A percentile compares a stretch with the other conserved stretches of the same genome.
phyloP scores from a whole-genome alignment of 495 filamentous ascomycete genomes.

The Xylaria cubensis region DNA sequence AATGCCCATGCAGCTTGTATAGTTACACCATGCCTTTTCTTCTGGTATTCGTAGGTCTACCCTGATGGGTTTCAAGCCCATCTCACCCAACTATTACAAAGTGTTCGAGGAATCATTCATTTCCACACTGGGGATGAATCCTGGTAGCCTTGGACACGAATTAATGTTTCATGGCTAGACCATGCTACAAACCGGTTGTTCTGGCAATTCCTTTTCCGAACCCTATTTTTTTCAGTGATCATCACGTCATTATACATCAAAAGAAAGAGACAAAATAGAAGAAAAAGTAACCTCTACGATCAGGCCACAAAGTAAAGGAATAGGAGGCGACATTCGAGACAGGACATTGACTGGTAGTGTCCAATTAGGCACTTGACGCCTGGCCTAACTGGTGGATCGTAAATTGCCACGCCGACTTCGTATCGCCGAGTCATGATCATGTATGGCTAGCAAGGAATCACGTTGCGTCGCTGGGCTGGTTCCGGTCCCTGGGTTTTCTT shows the following conservation, averaged over 20 bases:
- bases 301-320: neutral
- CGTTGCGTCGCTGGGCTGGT: slow-evolving; percentile 41
- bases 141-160: slow-evolving; percentile 1
- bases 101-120: neutral
- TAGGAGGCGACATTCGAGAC: neutral
- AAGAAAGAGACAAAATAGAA: slow-evolving; percentile 19
- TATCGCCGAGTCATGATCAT: neutral
- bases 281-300: neutral
- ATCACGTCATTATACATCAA: slow-evolving; percentile 22
- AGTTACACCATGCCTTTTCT: neutral
- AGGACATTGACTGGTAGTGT: neutral
- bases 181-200: neutral
- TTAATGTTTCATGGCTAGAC: neutral
- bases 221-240: slow-evolving; percentile 19
- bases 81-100: neutral
- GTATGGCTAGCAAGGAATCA: neutral
- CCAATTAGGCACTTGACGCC: neutral
- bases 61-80: neutral
- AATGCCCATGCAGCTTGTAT: slow-evolving; percentile 5
- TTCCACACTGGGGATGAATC: neutral
- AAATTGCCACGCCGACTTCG: neutral
- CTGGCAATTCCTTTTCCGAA: neutral
- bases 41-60: neutral
- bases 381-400: neutral
- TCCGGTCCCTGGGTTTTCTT: slow-evolving; percentile 41